Conservation (phyloP, 306 rosid genomes). For the Begonia masoniana region DNA sequence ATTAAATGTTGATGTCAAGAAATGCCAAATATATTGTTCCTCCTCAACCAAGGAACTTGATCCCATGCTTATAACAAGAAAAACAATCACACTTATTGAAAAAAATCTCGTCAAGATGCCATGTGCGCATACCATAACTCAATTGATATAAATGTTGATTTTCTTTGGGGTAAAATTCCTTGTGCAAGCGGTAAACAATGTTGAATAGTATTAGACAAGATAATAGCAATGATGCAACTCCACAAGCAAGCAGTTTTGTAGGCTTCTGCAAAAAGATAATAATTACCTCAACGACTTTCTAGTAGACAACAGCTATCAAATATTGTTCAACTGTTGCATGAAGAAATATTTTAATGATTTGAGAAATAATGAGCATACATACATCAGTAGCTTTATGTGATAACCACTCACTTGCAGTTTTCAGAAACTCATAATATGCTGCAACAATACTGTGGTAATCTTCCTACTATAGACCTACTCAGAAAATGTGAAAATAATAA, state of each 20-base stretch:
- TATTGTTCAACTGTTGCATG: background rate
- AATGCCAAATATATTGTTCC: constrained; percentile 94
- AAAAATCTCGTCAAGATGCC: constrained; percentile 61
- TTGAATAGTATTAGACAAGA: constrained; percentile 50
- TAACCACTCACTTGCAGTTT: constrained; percentile 70
- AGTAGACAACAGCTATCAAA: background rate
- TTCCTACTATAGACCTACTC: constrained; percentile 32
- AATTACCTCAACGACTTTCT: background rate
- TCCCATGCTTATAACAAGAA: constrained; percentile 55
- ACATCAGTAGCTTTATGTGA: constrained; percentile 78
- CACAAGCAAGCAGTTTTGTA: constrained; percentile 48
- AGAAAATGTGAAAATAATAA: constrained; percentile 3
- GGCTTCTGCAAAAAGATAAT: constrained; percentile 55
- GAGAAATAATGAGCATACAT: constrained; percentile 22
- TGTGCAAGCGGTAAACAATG: constrained; percentile 32
- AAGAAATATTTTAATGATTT: constrained; percentile 9
- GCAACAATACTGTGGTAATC: constrained; percentile 30
- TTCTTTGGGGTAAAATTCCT: constrained; percentile 32
- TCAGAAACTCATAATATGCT: constrained; percentile 57
- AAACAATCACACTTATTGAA: constrained; percentile 34
- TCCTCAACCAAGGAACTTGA: constrained; percentile 97
- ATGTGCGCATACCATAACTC: constrained; percentile 17
- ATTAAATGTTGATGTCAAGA: constrained; percentile 45
- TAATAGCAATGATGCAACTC: constrained; percentile 59
- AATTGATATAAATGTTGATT: constrained; percentile 14